phyloP scores from a whole-genome alignment of 2,329 filamentous ascomycete species.

The Thielaviopsis punctulata region DNA sequence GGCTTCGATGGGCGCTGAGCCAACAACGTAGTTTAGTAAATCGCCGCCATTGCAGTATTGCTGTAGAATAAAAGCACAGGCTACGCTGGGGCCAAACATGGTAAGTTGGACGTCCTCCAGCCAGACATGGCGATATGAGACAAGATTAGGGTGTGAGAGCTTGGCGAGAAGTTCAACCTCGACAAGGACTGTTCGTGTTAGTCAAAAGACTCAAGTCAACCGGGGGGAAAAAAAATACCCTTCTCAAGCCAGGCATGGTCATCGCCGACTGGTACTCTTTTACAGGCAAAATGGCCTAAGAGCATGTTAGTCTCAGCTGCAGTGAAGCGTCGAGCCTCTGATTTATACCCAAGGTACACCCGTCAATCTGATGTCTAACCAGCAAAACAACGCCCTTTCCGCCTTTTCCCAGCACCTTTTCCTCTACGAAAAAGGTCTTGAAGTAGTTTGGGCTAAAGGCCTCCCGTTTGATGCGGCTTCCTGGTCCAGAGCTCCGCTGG shows the following conservation, averaged over 20 bases:
- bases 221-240: slow-evolving; percentile 19
- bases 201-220: not conserved
- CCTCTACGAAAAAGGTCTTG: slow-evolving; percentile 79
- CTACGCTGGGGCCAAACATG: slow-evolving; percentile 76
- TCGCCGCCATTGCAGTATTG: slow-evolving; percentile 95
- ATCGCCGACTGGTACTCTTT: slow-evolving; percentile 86
- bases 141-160: slow-evolving; percentile 83
- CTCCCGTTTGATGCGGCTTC: slow-evolving; percentile 61
- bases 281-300: slow-evolving; percentile 71
- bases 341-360: slow-evolving; percentile 50
- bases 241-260: slow-evolving; percentile 94
- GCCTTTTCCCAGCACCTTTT: slow-evolving; percentile 69
- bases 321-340: not conserved
- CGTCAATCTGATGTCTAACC: slow-evolving; percentile 84
- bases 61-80: slow-evolving; percentile 90
- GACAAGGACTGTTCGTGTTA: slow-evolving; percentile 42
- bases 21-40: slow-evolving; percentile 71
- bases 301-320: not conserved
- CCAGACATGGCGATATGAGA: slow-evolving; percentile 96
- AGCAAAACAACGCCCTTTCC: slow-evolving; percentile 89
- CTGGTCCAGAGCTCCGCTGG: slow-evolving; percentile 14
- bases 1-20: slow-evolving; percentile 40
- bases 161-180: slow-evolving; percentile 88
- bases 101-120: slow-evolving; percentile 74
- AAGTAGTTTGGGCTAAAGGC: slow-evolving; percentile 92